These are phyloP conservation scores for Leishmania amazonensis DNA, from an alignment of 208 protist genomes.

Conservation along the genomic window DNA sequence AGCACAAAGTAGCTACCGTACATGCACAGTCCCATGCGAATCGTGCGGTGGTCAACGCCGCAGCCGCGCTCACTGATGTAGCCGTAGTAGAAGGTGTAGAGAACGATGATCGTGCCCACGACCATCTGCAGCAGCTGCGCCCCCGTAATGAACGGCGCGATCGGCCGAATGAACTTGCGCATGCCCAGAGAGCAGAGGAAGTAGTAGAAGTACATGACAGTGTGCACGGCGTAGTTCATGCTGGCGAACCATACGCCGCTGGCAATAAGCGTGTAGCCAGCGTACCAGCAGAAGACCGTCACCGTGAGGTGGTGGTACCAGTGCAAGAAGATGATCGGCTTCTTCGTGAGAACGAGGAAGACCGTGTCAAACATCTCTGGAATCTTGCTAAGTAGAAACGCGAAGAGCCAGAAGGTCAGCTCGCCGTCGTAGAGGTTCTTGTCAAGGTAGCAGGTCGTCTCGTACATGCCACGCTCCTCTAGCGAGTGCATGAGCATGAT, in stretches of 20 bases:
- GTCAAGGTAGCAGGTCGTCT: conserved; percentile 51
- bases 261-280: conserved; percentile 39
- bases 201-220: conserved; percentile 97
- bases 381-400: conserved; percentile 87
- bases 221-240: conserved; percentile 95
- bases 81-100: conserved; percentile 51
- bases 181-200: conserved; percentile 65
- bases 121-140: conserved; percentile 94
- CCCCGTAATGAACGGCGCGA: conserved; percentile 88
- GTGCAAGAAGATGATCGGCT: conserved; percentile 90
- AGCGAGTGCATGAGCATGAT: conserved; percentile 37
- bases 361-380: conserved; percentile 88
- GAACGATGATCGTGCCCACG: conserved; percentile 69
- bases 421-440: conserved; percentile 51
- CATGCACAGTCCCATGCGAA: conserved; percentile 80
- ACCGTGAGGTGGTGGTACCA: conserved; percentile 95
- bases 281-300: conserved; percentile 92
- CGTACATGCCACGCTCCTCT: conserved; percentile 49
- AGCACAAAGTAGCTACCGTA: conserved; percentile 90
- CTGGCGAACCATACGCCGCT: conserved; percentile 82
- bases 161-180: conserved; percentile 53
- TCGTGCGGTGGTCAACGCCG: conserved; percentile 34
- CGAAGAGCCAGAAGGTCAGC: conserved; percentile 48
- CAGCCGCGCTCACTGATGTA: conserved; percentile 45
- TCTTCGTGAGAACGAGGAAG: conserved; percentile 87